Evolutionary conservation across 1,284 basidiomycete species (phyloP).

Genomic region (Sanghuangporus baumii): DNA sequence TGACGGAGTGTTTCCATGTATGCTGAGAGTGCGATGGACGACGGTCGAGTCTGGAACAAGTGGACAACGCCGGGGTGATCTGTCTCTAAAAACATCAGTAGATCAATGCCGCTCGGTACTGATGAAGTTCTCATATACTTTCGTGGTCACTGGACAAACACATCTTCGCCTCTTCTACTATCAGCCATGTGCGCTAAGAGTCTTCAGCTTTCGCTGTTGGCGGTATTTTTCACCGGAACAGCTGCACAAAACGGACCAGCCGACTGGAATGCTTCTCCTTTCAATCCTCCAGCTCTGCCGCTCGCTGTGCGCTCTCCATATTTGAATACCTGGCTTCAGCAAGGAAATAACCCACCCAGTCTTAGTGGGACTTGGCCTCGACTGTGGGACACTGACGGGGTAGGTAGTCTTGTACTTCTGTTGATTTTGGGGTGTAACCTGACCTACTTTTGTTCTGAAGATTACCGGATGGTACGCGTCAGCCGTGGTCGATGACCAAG

Average conservation of each 20-base stretch:
- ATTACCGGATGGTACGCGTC: slow-evolving; percentile 33
- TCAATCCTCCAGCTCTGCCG: slow-evolving; percentile 12
- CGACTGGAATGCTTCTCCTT: slow-evolving; percentile 13
- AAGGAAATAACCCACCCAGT: slow-evolving; percentile 3
- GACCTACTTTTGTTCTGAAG: slow-evolving; percentile 2
- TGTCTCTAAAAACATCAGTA: not conserved
- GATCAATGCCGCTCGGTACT: not conserved
- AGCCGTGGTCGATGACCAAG: slow-evolving; percentile 32
- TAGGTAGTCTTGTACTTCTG: not conserved
- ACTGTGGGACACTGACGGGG: not conserved
- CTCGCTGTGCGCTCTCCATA: slow-evolving; percentile 16
- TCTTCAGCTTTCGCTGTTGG: not conserved
- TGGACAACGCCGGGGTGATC: not conserved
- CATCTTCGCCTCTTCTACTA: not conserved
- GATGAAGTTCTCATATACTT: not conserved
- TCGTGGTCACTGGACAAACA: not conserved
- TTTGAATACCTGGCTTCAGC: slow-evolving; percentile 14
- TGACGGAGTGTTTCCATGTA: too few species aligned
- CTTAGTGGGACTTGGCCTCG: not conserved
- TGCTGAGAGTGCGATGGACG: too few species aligned
- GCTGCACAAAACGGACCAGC: not conserved
- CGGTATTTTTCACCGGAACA: not conserved
- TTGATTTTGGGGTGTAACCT: not conserved
- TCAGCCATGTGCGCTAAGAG: not conserved
- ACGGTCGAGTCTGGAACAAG: too few species aligned